phyloP scores from a whole-genome alignment of 768 basidiomycete species.

The Lactarius indigo region DNA sequence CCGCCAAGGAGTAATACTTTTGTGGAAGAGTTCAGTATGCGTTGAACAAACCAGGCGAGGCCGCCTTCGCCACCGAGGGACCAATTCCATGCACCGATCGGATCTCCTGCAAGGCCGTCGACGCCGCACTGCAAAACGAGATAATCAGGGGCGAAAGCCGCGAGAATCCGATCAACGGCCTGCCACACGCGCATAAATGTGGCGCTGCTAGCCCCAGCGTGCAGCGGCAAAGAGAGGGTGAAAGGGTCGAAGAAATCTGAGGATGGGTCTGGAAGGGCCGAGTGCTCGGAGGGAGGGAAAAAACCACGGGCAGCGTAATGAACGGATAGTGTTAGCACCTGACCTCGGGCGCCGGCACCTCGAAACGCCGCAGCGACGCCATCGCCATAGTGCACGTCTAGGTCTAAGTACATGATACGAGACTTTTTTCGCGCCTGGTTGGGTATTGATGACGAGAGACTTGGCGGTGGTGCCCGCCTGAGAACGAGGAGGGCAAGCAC shows the following conservation, averaged over 20 bases:
- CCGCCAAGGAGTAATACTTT: constrained; percentile 74
- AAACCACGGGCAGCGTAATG: constrained; percentile 84
- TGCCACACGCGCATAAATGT: constrained; percentile 66
- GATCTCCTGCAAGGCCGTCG: constrained; percentile 85
- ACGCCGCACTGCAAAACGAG: constrained; percentile 83
- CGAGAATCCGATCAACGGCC: constrained; percentile 55
- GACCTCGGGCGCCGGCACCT: constrained; percentile 34
- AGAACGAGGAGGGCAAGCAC: constrained; percentile 77
- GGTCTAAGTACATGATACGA: constrained; percentile 85
- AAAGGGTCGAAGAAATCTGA: constrained; percentile 48
- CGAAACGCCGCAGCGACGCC: constrained; percentile 77
- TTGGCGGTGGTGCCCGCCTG: constrained; percentile 36
- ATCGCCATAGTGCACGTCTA: constrained; percentile 91
- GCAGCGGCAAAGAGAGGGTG: constrained; percentile 78
- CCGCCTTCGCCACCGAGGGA: constrained; percentile 52
- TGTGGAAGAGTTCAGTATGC: constrained; percentile 50
- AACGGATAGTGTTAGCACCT: constrained; percentile 63
- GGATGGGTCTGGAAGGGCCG: constrained; percentile 42
- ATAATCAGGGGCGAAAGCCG: constrained; percentile 69
- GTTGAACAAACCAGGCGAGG: constrained; percentile 63
- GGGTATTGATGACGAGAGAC: constrained; percentile 1
- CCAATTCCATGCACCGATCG: constrained; percentile 73
- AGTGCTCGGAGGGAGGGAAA: constrained; percentile 63
- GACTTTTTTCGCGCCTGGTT: constrained; percentile 35
- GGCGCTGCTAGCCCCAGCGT: constrained; percentile 58